Evolutionary conservation across 257 asterid species (phyloP).

Genomic region (Scutellaria minor): DNA sequence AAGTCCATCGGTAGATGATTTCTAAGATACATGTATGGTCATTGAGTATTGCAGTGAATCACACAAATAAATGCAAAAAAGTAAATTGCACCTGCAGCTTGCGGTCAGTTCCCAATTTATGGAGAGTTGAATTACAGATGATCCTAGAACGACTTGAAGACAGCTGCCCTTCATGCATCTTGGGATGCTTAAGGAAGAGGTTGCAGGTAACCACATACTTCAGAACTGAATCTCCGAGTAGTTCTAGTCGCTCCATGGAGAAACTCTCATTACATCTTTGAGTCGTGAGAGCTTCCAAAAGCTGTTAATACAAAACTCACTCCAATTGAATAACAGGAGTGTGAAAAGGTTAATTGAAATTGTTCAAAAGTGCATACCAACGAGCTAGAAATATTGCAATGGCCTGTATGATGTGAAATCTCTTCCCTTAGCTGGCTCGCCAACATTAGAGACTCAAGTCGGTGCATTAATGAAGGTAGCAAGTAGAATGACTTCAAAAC

Average conservation of each 20-base stretch:
- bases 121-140: conserved; percentile 71
- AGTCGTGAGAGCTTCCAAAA: conserved; percentile 90
- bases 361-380: conserved; percentile 54
- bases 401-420: conserved; percentile 55
- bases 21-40: background rate
- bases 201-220: conserved; percentile 82
- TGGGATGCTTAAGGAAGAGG: conserved; percentile 79
- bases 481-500: conserved; percentile 77
- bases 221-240: conserved; percentile 92
- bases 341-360: background rate
- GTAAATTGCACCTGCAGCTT: conserved; percentile 70
- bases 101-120: conserved; percentile 65
- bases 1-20: background rate
- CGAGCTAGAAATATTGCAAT: conserved; percentile 60
- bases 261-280: conserved; percentile 78
- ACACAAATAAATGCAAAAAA: conserved; percentile 20
- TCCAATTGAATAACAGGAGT: conserved; percentile 24
- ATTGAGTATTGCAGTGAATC: background rate
- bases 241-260: conserved; percentile 94
- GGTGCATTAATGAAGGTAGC: conserved; percentile 94
- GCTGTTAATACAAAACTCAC: conserved; percentile 48
- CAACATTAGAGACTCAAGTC: conserved; percentile 84
- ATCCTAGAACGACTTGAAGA: conserved; percentile 55
- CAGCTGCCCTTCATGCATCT: conserved; percentile 73
- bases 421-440: conserved; percentile 88